Evolutionary conservation across 768 basidiomycete species (phyloP).

Genomic region (Austroboletus eburneus): DNA sequence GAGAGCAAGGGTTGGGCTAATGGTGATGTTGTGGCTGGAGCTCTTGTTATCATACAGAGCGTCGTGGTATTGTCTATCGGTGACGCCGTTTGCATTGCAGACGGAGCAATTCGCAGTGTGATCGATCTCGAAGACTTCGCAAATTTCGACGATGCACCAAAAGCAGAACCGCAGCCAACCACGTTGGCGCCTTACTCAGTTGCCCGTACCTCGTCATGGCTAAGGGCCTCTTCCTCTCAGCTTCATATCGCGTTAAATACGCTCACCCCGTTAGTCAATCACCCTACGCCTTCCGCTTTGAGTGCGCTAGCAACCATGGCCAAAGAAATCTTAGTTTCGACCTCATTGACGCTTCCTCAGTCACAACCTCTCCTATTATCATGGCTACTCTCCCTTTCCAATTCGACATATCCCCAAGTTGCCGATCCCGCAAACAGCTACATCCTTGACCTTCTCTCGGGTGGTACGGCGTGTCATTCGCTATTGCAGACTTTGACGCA

Average conservation of each 20-base stretch:
- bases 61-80: constrained; percentile 57
- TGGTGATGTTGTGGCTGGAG: constrained; percentile 58
- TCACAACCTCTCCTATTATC: constrained; percentile 65
- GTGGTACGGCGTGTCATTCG: constrained; percentile 41
- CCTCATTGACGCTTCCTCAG: constrained; percentile 61
- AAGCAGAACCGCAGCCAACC: constrained; percentile 16
- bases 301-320: constrained; percentile 55
- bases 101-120: constrained; percentile 54
- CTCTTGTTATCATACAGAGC: constrained; percentile 53
- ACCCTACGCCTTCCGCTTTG: constrained; percentile 67
- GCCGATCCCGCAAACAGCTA: constrained; percentile 42
- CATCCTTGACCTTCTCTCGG: constrained; percentile 43
- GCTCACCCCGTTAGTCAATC: constrained; percentile 64
- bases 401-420: constrained; percentile 53
- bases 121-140: constrained; percentile 62
- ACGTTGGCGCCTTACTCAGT: constrained; percentile 43
- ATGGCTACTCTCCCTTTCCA: constrained; percentile 69
- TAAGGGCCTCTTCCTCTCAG: constrained; percentile 77
- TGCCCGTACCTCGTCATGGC: constrained; percentile 70
- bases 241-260: constrained; percentile 79
- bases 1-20: constrained; percentile 64
- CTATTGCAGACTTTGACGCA: constrained; percentile 57
- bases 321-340: constrained; percentile 45
- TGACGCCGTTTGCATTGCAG: constrained; percentile 60
- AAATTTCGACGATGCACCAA: constrained; percentile 23